Conservation (phyloP, 768 basidiomycete species). For the Rubroboletus pulcherrimus region DNA sequence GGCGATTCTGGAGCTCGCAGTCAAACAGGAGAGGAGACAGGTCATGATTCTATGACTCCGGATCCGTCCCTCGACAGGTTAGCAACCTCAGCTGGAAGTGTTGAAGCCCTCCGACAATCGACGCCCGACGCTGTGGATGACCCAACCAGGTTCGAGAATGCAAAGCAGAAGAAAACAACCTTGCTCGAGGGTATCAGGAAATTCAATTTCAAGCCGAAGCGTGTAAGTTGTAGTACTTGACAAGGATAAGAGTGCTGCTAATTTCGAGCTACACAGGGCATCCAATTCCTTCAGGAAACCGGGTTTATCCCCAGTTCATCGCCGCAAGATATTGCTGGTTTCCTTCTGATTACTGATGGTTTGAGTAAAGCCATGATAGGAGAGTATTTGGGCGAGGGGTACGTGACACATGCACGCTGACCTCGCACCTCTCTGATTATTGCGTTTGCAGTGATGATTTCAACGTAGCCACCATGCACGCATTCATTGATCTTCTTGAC, state of each 20-base stretch:
- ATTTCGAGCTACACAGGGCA: constrained; percentile 51
- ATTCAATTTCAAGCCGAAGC: constrained; percentile 99
- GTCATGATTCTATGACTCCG: constrained; percentile 49
- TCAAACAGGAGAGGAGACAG: constrained; percentile 50
- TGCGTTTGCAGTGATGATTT: constrained; percentile 64
- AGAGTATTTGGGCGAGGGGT: constrained; percentile 98
- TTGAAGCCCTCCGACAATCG: constrained; percentile 56
- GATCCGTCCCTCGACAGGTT: constrained; percentile 57
- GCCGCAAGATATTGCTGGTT: constrained; percentile 78
- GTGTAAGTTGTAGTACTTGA: constrained; percentile 45
- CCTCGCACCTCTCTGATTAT: constrained; percentile 2
- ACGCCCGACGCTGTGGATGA: constrained; percentile 88
- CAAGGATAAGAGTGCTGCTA: neutral
- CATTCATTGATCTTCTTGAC: constrained; percentile 91
- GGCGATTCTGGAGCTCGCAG: constrained; percentile 43
- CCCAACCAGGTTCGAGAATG: constrained; percentile 88
- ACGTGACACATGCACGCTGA: constrained; percentile 25
- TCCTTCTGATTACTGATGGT: constrained; percentile 86
- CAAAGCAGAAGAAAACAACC: constrained; percentile 94
- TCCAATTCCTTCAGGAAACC: constrained; percentile 81
- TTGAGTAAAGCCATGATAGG: constrained; percentile 95
- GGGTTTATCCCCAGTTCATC: constrained; percentile 76
- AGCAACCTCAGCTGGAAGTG: constrained; percentile 42
- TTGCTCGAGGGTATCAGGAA: constrained; percentile 93
- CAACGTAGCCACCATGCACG: constrained; percentile 94